Evolutionary conservation across 306 rosid species (phyloP), one percentile per base, ranked within the genome.

Genomic region (Quercus wislizeni): DNA sequence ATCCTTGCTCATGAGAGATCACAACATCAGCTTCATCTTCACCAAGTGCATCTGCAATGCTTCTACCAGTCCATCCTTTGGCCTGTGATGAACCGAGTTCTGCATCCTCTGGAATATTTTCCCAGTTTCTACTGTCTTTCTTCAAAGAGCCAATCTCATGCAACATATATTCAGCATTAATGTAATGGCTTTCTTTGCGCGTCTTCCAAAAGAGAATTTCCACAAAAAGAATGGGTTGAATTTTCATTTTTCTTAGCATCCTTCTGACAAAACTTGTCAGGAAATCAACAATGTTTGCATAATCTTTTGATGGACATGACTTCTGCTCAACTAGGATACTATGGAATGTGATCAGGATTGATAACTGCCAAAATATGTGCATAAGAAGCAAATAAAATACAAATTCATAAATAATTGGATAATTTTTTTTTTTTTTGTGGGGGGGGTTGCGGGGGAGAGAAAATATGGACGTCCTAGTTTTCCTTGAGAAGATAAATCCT

Each of bases 31-130:
- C 97, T 89, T 95, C 99, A 84, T 95, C 99, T 8, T 95, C 98
- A 85, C 99, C 97, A 74, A 95, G 99, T 85, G 99, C 97, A 79
- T 95, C 99, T 76, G 97, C 97, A 75, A 92, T 82, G 88, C 87
- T 91, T 81, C 93, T 88, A 57, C 73, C 76, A 21, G 83, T 86
- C 91, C 92, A 88, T 41, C 28, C 76, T 58, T 88, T 87, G 46
- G 58, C 90, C 31, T 64, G 84, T 58, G 93, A 88, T 58, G 86
- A 88, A 79, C 89, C 87, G 69, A 63, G 62, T 59, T 85, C 92
- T 69, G 80, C 87, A 81, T 82, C 83, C 69, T 74, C 86, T 8
- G 76, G 78, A 76, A 79, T 64, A 70, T 56, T 80, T 80, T 80
- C 88, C 97, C 91, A 85, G 30, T 77, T 87, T 71, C 59, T 80